phyloP scores from a whole-genome alignment of 1,284 basidiomycete genomes.

The Cryptococcus depauperatus region DNA sequence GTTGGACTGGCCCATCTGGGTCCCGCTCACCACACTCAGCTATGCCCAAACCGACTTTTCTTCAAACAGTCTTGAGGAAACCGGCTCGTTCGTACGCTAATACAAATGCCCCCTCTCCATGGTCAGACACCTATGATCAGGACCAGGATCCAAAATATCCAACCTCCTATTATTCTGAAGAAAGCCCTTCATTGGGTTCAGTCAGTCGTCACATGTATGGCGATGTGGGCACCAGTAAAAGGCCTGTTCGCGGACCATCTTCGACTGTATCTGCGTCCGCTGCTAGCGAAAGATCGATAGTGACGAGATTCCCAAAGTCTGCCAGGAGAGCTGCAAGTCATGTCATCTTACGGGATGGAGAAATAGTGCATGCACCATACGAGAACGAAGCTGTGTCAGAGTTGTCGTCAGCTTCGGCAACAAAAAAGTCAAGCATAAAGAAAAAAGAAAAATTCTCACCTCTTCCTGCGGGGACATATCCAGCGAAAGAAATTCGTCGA shows the following conservation, averaged over 20 bases:
- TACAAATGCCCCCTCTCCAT: constrained; percentile 25
- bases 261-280: constrained; percentile 14
- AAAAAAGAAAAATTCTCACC: constrained; percentile 5
- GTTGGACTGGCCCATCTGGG: too few relatives aligned
- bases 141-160: constrained; percentile 10
- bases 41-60: constrained; percentile 39
- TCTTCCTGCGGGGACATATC: neutral
- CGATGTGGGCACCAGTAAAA: constrained; percentile 13
- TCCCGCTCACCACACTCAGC: neutral
- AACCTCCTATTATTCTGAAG: constrained; percentile 4
- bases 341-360: constrained; percentile 14
- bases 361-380: constrained; percentile 8
- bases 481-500: too few relatives aligned
- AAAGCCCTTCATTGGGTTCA: neutral
- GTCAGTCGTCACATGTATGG: neutral
- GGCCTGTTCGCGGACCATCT: constrained; percentile 4
- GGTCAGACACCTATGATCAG: constrained; percentile 20
- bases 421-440: neutral
- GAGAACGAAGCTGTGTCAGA: constrained; percentile 2
- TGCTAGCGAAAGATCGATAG: constrained; percentile 3
- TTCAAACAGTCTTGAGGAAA: constrained; percentile 33
- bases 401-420: neutral
- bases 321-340: constrained; percentile 17
- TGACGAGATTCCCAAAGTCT: constrained; percentile 26
- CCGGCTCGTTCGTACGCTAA: constrained; percentile 38